Evolutionary conservation across 345 rosid species (phyloP).

Genomic region (Gynandropsis gynandra): DNA sequence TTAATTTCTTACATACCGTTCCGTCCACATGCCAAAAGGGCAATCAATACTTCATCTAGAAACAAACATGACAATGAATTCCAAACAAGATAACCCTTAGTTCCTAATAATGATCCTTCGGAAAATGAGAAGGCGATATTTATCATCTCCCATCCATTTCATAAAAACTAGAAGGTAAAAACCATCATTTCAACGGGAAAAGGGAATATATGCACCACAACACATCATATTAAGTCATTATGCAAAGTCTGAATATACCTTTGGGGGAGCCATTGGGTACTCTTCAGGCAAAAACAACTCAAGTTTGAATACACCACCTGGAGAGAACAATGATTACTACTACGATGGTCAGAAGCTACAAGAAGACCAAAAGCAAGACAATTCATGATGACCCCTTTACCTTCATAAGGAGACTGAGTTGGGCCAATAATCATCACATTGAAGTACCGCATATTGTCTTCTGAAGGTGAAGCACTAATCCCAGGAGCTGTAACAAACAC

Average conservation of each 20-base stretch:
- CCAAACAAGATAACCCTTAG: too few species aligned
- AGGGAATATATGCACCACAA: too few species aligned
- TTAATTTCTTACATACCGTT: too few species aligned
- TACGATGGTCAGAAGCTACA: background rate
- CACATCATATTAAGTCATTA: background rate
- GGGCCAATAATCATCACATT: slow-evolving; percentile 99
- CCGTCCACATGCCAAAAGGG: too few species aligned
- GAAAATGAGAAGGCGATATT: too few species aligned
- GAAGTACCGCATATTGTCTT: slow-evolving; percentile 92
- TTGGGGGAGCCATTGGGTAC: slow-evolving; percentile 99
- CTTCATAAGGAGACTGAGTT: slow-evolving; percentile 94
- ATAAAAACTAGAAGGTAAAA: too few species aligned
- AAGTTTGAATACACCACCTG: slow-evolving; percentile 96
- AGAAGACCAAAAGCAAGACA: background rate
- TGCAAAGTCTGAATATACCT: slow-evolving; percentile 38
- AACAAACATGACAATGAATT: too few species aligned
- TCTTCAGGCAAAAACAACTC: slow-evolving; percentile 98
- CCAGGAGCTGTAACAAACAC: slow-evolving; percentile 66
- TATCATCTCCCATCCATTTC: too few species aligned
- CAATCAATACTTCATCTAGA: too few species aligned
- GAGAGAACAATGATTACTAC: slow-evolving; percentile 11
- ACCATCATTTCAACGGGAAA: too few species aligned
- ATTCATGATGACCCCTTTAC: slow-evolving; percentile 25
- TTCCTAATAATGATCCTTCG: too few species aligned
- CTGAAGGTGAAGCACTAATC: slow-evolving; percentile 95